These are phyloP conservation scores for Candida ulmi DNA, from an alignment of 805 yeast species.

Conservation along the genomic window DNA sequence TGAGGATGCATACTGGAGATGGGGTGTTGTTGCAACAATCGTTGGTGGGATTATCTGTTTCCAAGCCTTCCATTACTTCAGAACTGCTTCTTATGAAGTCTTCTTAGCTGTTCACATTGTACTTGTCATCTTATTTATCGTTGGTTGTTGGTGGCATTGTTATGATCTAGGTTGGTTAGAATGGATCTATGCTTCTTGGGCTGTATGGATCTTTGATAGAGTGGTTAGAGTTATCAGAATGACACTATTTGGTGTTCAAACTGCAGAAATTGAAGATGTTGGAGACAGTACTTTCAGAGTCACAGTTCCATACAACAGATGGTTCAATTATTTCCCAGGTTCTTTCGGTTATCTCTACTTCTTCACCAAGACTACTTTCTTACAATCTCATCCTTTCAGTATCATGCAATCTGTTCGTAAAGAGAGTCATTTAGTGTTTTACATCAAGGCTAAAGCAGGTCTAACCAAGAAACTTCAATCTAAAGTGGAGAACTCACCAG, in stretches of 20 bases:
- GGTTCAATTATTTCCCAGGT: constrained; percentile 47
- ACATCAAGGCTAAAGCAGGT: constrained; percentile 48
- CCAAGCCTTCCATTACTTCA: constrained; percentile 45
- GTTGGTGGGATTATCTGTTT: constrained; percentile 37
- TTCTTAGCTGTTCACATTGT: constrained; percentile 55
- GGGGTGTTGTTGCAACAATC: constrained; percentile 43
- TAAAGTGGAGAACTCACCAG: constrained; percentile 26
- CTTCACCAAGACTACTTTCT: constrained; percentile 41
- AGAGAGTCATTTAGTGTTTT: constrained; percentile 31
- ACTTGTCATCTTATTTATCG: constrained; percentile 47
- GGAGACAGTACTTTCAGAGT: constrained; percentile 41
- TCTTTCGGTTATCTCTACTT: constrained; percentile 51
- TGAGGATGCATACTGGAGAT: constrained; percentile 11
- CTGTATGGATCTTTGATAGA: constrained; percentile 31
- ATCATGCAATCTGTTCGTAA: constrained; percentile 33
- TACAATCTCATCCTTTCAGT: constrained; percentile 73
- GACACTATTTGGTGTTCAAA: constrained; percentile 8
- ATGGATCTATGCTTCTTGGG: constrained; percentile 35
- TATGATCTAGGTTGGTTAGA: constrained; percentile 45
- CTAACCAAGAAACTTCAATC: constrained; percentile 37
- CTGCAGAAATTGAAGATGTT: constrained; percentile 11
- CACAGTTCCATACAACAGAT: constrained; percentile 31
- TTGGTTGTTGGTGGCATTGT: constrained; percentile 56
- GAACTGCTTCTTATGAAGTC: constrained; percentile 52
- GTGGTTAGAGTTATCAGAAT: constrained; percentile 36